Conservation (phyloP, 306 rosid species). For the Malus sylvestris region DNA sequence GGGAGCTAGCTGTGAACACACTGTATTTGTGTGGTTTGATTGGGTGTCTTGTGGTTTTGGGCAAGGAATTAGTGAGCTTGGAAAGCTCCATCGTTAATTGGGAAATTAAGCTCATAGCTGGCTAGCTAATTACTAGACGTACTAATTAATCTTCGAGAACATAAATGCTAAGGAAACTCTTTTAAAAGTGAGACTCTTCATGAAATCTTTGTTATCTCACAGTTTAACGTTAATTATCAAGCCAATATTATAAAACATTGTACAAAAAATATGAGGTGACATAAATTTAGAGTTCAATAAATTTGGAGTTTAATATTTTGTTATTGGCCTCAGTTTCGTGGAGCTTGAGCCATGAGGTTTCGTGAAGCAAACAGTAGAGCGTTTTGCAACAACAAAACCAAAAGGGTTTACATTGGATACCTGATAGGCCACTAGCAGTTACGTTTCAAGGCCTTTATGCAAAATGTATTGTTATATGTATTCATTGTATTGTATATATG, state of each 20-base stretch:
- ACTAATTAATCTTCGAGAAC: no score
- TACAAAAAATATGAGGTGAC: no score
- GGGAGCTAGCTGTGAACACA: neutral
- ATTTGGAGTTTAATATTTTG: no score
- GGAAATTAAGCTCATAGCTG: neutral
- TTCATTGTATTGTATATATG: neutral
- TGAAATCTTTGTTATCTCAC: accelerated
- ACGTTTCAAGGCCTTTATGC: constrained; percentile 14
- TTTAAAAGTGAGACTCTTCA: accelerated
- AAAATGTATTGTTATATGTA: neutral
- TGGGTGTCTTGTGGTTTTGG: neutral
- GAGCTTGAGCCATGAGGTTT: constrained; percentile 5
- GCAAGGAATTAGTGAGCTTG: neutral
- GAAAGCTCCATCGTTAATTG: neutral
- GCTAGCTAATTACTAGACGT: neutral
- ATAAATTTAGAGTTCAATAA: no score
- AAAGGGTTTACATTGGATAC: neutral
- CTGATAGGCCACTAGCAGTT: constrained; percentile 1
- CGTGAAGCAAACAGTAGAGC: constrained; percentile 12
- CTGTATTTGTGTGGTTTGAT: neutral
- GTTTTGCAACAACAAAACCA: constrained; percentile 1
- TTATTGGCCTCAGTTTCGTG: no score
- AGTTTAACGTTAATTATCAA: no score
- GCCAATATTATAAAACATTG: no score
- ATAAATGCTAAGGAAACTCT: no score